A percentile compares a stretch with the other conserved stretches of the same genome.
These are phyloP conservation scores for Aspergillus chevalieri DNA, from an alignment of 2,329 filamentous ascomycete genomes.

Conservation along the genomic window DNA sequence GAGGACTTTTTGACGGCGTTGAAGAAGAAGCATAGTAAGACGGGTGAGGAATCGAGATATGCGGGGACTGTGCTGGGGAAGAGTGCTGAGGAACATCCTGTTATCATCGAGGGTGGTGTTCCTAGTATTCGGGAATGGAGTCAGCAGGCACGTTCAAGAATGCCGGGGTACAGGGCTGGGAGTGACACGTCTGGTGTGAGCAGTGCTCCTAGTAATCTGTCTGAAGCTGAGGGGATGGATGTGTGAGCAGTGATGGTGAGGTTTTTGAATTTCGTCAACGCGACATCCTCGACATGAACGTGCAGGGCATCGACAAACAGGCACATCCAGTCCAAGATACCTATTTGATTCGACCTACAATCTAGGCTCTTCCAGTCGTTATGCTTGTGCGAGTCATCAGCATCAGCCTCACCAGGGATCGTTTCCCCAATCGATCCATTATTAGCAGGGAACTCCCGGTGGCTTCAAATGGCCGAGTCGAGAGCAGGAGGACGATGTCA, in stretches of 20 bases:
- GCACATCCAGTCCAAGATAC: not conserved
- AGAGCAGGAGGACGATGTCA: not conserved
- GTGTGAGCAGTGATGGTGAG: slow-evolving; percentile 17
- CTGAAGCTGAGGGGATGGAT: slow-evolving; percentile 32
- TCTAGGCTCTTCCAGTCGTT: not conserved
- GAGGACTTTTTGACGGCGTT: slow-evolving; percentile 69
- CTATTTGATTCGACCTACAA: not conserved
- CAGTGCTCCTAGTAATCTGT: slow-evolving; percentile 35
- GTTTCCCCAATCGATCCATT: too few species aligned
- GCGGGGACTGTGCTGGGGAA: slow-evolving; percentile 77
- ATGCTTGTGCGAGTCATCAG: not conserved
- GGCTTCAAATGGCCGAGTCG: too few species aligned
- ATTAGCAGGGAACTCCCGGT: too few species aligned
- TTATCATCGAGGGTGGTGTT: slow-evolving; percentile 73
- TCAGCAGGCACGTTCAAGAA: slow-evolving; percentile 28
- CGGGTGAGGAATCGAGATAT: slow-evolving; percentile 78
- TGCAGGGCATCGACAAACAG: not conserved
- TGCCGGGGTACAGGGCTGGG: slow-evolving; percentile 17
- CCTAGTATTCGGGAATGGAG: slow-evolving; percentile 64
- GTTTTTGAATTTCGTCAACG: not conserved
- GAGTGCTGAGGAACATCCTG: slow-evolving; percentile 60
- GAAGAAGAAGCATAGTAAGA: slow-evolving; percentile 89
- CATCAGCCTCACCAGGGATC: not conserved
- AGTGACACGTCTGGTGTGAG: slow-evolving; percentile 34
- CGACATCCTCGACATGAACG: not conserved